Evolutionary conservation across 768 basidiomycete genomes (phyloP).

Genomic region (Clavaria fumosa): DNA sequence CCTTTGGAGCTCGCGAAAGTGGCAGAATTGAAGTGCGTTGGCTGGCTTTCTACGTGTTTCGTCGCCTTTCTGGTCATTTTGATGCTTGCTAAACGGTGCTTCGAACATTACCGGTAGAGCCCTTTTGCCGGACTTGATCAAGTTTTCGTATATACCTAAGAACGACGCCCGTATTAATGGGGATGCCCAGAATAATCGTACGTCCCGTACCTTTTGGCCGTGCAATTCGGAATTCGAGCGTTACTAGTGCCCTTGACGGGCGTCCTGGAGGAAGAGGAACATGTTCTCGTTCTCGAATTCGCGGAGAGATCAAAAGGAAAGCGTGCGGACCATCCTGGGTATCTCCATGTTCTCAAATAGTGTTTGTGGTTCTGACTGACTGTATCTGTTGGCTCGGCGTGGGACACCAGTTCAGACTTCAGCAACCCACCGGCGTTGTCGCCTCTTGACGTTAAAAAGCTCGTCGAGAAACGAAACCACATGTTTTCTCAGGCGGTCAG

Average conservation of each 20-base stretch:
- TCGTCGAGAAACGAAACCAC: constrained; percentile 56
- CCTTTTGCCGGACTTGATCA: constrained; percentile 66
- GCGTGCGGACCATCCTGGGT: constrained; percentile 16
- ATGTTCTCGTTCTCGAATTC: constrained; percentile 33
- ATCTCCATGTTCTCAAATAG: no score
- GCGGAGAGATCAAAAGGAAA: constrained; percentile 22
- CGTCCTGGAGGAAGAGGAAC: constrained; percentile 15
- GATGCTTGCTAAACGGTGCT: neutral
- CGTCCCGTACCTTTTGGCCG: constrained; percentile 21
- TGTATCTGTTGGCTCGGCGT: no score
- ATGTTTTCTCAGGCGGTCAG: constrained; percentile 49
- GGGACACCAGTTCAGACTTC: constrained; percentile 15
- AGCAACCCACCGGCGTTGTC: constrained; percentile 27
- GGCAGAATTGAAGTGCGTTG: constrained; percentile 65
- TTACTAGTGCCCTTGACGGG: constrained; percentile 30
- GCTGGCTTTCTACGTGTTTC: neutral
- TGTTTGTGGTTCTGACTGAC: no score
- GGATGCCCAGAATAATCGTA: constrained; percentile 25
- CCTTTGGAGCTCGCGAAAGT: constrained; percentile 66
- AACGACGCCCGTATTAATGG: constrained; percentile 44
- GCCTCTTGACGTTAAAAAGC: constrained; percentile 44
- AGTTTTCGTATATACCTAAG: constrained; percentile 65
- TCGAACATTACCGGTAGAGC: constrained; percentile 28
- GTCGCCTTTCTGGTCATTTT: constrained; percentile 1
- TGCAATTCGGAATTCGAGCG: constrained; percentile 17